Evolutionary conservation across 345 rosid species (phyloP).

Genomic region (Turnera subulata): DNA sequence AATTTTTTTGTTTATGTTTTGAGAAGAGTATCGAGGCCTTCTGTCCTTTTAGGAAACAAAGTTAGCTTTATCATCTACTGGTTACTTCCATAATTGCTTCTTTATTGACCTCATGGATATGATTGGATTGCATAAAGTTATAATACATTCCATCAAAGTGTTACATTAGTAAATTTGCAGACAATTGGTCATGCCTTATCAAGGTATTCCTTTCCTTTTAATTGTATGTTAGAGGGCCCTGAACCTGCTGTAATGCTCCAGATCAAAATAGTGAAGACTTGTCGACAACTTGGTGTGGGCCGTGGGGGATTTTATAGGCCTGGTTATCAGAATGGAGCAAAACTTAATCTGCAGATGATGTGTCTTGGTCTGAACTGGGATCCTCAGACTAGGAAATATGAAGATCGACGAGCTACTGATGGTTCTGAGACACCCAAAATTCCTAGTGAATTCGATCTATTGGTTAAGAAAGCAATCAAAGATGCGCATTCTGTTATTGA

Average conservation of each 20-base stretch:
- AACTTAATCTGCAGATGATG: constrained; percentile 20
- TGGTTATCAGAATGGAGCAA: constrained; percentile 16
- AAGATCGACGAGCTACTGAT: constrained; percentile 3
- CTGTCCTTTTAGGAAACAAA: too few relatives aligned
- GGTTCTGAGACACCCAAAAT: constrained; percentile 8
- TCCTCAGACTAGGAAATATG: constrained; percentile 19
- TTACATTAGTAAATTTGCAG: too few relatives aligned
- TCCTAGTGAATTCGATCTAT: constrained; percentile 3
- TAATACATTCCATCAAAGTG: too few relatives aligned
- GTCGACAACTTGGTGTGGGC: constrained; percentile 15
- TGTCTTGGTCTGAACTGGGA: constrained; percentile 24
- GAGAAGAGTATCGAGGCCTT: too few relatives aligned
- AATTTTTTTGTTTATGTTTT: too few relatives aligned
- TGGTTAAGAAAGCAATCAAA: constrained; percentile 14
- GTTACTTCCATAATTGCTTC: too few relatives aligned
- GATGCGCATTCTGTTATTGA: constrained; percentile 17
- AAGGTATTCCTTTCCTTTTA: too few relatives aligned
- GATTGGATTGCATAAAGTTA: too few relatives aligned
- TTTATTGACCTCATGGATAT: too few relatives aligned
- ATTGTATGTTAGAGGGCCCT: not conserved
- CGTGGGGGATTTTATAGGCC: constrained; percentile 17
- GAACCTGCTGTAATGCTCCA: not conserved
- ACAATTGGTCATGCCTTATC: too few relatives aligned
- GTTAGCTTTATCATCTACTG: too few relatives aligned
- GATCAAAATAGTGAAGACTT: constrained; percentile 17